Percentiles rank a stretch among this genome's conserved stretches.
Conservation (phyloP, 1,139 yeast genomes). For the Pichia sp. region DNA sequence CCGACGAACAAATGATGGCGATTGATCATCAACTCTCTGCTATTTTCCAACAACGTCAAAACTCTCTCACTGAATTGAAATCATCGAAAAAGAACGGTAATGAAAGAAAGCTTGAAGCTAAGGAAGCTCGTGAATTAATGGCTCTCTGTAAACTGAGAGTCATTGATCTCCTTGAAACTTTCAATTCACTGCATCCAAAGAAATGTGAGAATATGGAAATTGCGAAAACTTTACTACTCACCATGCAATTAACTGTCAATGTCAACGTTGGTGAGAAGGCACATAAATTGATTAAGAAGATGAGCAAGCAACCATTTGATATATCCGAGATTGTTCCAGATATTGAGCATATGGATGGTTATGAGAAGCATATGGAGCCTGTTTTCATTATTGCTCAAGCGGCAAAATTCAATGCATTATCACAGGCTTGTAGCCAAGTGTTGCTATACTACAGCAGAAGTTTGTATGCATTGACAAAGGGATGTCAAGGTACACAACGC, state of each 20-base stretch:
- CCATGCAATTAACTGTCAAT: conserved; percentile 64
- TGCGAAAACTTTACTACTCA: conserved; percentile 43
- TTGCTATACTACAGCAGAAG: conserved; percentile 59
- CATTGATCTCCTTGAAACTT: conserved; percentile 67
- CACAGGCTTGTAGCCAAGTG: conserved; percentile 52
- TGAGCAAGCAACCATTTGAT: conserved; percentile 45
- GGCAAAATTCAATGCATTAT: conserved; percentile 41
- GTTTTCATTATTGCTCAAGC: too few relatives aligned
- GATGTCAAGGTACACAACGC: conserved; percentile 17
- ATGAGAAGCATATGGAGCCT: too few relatives aligned
- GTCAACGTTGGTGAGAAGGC: conserved; percentile 66
- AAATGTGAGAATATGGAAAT: conserved; percentile 6
- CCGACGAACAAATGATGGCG: conserved; percentile 96
- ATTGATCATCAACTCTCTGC: conserved; percentile 78
- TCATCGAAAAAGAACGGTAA: conserved; percentile 44
- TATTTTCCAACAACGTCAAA: conserved; percentile 77
- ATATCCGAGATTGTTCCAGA: too few relatives aligned
- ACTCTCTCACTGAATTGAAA: conserved; percentile 39
- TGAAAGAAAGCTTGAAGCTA: conserved; percentile 61
- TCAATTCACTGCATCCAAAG: conserved; percentile 38
- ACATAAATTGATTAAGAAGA: conserved; percentile 59
- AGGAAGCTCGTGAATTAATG: conserved; percentile 74
- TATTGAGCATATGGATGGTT: too few relatives aligned
- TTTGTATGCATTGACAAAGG: conserved; percentile 30
- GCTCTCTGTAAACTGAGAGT: conserved; percentile 72